phyloP scores from a whole-genome alignment of 169 alveolate species.

The Plasmodium billcollinsi region DNA sequence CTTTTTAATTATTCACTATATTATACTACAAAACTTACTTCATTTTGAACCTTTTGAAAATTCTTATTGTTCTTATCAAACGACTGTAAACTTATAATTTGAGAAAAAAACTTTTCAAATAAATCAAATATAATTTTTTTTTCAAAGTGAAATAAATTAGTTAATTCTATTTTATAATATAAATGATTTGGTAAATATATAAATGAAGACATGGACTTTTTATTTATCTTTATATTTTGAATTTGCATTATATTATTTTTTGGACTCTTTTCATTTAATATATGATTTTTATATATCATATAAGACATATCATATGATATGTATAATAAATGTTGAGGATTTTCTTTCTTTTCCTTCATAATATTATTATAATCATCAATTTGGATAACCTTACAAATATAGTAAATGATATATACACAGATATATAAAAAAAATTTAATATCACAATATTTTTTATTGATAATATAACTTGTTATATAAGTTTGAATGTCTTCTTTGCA shows the following conservation, averaged over 20 bases:
- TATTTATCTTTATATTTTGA: constrained; percentile 15
- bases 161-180: constrained; percentile 18
- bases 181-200: constrained; percentile 23
- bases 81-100: background rate
- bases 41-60: constrained; percentile 15
- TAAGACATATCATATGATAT: constrained; percentile 45
- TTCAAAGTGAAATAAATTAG: constrained; percentile 45
- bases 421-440: constrained; percentile 51
- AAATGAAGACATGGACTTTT: constrained; percentile 38
- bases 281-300: constrained; percentile 29
- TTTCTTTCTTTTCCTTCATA: constrained; percentile 1
- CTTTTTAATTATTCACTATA: too few species aligned
- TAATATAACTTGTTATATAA: constrained; percentile 6
- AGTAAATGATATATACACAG: constrained; percentile 39
- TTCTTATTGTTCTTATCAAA: background rate
- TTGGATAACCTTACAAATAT: constrained; percentile 2
- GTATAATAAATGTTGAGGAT: constrained; percentile 13
- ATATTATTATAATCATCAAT: background rate
- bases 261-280: background rate
- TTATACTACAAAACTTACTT: constrained; percentile 18
- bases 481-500: background rate
- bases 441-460: constrained; percentile 20
- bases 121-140: constrained; percentile 14
- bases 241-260: background rate
- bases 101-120: constrained; percentile 1